Percentiles rank a stretch among this genome's conserved stretches.
Conservation (phyloP, 1,284 basidiomycete genomes). For the Volvariella volvacea region DNA sequence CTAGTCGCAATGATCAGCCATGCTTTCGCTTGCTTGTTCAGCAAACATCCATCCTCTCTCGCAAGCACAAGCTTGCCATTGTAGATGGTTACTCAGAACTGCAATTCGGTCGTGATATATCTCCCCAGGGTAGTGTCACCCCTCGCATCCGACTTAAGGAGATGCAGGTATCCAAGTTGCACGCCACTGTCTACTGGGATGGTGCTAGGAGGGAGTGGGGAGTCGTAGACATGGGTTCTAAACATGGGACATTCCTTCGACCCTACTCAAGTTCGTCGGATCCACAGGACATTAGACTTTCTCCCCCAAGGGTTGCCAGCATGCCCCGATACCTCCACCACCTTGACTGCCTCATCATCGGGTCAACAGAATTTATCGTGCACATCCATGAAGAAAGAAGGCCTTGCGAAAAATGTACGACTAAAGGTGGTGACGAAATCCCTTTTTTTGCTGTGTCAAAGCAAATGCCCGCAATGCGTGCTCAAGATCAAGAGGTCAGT, state of each 20-base stretch:
- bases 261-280: constrained; percentile 17
- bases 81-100: constrained; percentile 58
- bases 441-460: constrained; percentile 43
- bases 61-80: constrained; percentile 44
- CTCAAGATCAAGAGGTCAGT: constrained; percentile 25
- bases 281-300: constrained; percentile 38
- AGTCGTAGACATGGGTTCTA: constrained; percentile 76
- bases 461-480: constrained; percentile 17
- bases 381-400: constrained; percentile 57
- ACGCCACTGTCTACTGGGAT: constrained; percentile 72
- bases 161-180: constrained; percentile 74
- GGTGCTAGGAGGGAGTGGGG: constrained; percentile 49
- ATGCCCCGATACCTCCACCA: constrained; percentile 56
- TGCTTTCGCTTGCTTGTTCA: constrained; percentile 53
- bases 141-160: constrained; percentile 71
- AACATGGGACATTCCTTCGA: constrained; percentile 66
- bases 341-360: constrained; percentile 57
- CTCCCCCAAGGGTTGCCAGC: constrained; percentile 58
- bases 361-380: constrained; percentile 59
- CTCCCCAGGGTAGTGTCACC: constrained; percentile 37
- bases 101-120: constrained; percentile 64
- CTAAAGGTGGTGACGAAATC: constrained; percentile 44
- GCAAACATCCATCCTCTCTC: constrained; percentile 43
- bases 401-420: constrained; percentile 58
- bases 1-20: constrained; percentile 14